These are phyloP conservation scores for Colletotrichum echinochloae DNA, from an alignment of 2,329 filamentous ascomycete genomes.

Conservation along the genomic window DNA sequence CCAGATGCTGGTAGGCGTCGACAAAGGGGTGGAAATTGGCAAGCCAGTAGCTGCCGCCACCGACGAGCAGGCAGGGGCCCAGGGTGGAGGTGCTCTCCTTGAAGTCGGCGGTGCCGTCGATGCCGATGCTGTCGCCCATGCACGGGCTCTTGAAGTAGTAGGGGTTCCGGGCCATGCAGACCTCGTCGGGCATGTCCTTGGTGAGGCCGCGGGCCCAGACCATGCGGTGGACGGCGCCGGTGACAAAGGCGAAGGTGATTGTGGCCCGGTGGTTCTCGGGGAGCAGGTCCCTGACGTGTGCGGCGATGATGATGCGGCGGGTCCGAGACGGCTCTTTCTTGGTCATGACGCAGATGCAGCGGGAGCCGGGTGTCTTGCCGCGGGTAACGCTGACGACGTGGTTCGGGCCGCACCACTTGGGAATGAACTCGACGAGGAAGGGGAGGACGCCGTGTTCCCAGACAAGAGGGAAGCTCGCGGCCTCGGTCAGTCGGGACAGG, in stretches of 20 bases:
- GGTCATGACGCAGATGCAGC: constrained; percentile 57
- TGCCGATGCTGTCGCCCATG: constrained; percentile 61
- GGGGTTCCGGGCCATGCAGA: constrained; percentile 56
- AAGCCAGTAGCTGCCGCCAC: constrained; percentile 55
- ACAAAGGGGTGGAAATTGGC: constrained; percentile 59
- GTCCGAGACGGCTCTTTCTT: constrained; percentile 49
- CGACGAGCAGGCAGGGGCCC: constrained; percentile 54
- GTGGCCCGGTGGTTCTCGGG: constrained; percentile 48
- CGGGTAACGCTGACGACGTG: constrained; percentile 55
- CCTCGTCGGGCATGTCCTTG: constrained; percentile 54
- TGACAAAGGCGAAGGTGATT: constrained; percentile 54
- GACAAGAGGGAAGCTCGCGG: constrained; percentile 53
- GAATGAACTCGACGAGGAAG: constrained; percentile 56
- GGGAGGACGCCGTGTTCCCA: constrained; percentile 59
- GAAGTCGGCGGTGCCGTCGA: constrained; percentile 46
- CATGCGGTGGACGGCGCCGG: constrained; percentile 52
- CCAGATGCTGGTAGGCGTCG: constrained; percentile 48
- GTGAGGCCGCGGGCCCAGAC: constrained; percentile 56
- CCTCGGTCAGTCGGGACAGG: constrained; percentile 48
- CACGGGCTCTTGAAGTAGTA: constrained; percentile 56
- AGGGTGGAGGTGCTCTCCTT: constrained; percentile 56
- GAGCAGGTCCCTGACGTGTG: constrained; percentile 56
- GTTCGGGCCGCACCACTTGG: constrained; percentile 55
- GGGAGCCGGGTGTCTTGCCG: constrained; percentile 50
- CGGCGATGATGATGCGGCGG: constrained; percentile 53